Evolutionary conservation across 148 eudicot species (phyloP).

Genomic region (Nyssa sinensis): DNA sequence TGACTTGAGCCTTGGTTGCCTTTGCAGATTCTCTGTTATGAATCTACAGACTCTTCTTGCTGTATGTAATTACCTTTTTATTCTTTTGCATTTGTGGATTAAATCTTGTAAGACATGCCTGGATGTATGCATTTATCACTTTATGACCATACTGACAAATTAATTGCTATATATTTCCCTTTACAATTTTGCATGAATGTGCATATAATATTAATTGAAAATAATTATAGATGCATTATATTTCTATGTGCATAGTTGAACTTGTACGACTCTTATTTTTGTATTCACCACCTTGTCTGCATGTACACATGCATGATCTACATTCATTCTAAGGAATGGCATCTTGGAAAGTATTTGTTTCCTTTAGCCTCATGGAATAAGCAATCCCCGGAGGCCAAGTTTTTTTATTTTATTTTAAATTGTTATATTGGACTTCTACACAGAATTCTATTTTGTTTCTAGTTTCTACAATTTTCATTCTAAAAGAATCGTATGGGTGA

Average conservation of each 20-base stretch:
- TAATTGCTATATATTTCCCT: not conserved
- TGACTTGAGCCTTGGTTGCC: slow-evolving; percentile 31
- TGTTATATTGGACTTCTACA: not conserved
- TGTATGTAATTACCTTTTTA: slow-evolving; percentile 13
- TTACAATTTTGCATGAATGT: not conserved
- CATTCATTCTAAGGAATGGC: not conserved
- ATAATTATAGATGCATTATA: not conserved
- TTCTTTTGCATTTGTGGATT: slow-evolving; percentile 12
- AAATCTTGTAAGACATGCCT: not conserved
- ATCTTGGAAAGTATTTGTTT: not conserved
- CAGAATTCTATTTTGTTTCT: not conserved
- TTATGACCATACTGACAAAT: not conserved
- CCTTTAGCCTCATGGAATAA: not conserved
- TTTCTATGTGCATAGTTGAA: not conserved
- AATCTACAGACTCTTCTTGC: slow-evolving; percentile 18
- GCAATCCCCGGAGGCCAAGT: not conserved
- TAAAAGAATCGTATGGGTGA: not conserved
- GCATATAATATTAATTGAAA: not conserved
- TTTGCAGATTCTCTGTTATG: slow-evolving; percentile 27
- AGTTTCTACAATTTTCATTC: not conserved
- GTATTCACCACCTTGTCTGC: not conserved
- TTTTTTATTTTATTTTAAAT: too few relatives aligned
- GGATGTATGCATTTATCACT: slow-evolving; percentile 7
- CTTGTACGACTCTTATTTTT: not conserved
- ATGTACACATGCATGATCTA: not conserved